Evolutionary conservation across 192 early-diverging fungal species (phyloP), one percentile per base, ranked within the genome.

Genomic region (Polychytrium aggregatum): DNA sequence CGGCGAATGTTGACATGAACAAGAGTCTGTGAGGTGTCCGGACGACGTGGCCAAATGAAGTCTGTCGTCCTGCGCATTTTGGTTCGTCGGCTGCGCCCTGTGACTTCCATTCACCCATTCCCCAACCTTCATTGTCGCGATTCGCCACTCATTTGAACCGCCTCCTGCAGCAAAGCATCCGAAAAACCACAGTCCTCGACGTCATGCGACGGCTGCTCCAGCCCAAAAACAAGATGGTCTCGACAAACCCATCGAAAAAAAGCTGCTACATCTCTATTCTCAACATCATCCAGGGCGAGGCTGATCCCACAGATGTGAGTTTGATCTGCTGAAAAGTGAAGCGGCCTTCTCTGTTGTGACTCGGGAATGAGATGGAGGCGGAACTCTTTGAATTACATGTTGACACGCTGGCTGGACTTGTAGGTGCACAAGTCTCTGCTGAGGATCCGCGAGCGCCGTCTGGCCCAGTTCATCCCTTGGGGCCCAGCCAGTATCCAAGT

Each of bases 211-310:
- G 95, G 33, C 64, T 98, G 51, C 72, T 98, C 55, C 92, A 97
- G 65, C 83, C 92, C 17, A 95, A 98, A 62, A 98, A 97, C 69
- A 78, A 82, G 46, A 94, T 98, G 90, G 92, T 98, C 0, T 95
- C 92, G 35, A 96, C 86, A 0, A 82, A 70, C 37, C 82, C 88
- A 18, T 78, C 86, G 7, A 98, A 97, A 63, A 79, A 83, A 53
- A 87, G 81, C 60, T 98, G 96, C 66, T 98, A 97, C 64, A 85
- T 98, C 28, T 95, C 92, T 9, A 86, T 98, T 31, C 72, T 98
- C 28, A 94, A 98, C 72, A 97, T 98, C 48, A 98, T 98, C 62
- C 96, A 98, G 64, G 92, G 92, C 20, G 96, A 98, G 46, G 90
- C 83, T 3, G 96, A 98, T 62, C 92, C 96, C 11, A 95, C 92